phyloP scores from a whole-genome alignment of 164 flowering plant genomes.

The Vitis amurensis region DNA sequence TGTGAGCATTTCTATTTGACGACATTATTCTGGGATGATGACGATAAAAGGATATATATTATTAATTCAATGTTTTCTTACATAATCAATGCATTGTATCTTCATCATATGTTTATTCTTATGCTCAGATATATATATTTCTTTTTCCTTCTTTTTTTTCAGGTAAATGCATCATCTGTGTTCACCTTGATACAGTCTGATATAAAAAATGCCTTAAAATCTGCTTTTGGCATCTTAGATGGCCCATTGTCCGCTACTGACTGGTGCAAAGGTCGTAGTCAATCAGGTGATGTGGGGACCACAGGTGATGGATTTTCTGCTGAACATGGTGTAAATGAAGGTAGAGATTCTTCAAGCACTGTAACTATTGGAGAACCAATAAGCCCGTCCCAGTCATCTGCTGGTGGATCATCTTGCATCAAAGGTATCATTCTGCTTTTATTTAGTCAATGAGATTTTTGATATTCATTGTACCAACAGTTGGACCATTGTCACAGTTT shows the following conservation, averaged over 20 bases:
- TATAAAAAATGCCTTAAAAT: constrained; percentile 78
- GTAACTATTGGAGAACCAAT: constrained; percentile 59
- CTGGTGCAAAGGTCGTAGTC: constrained; percentile 90
- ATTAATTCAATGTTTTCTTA: too few species aligned
- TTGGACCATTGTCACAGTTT: constrained; percentile 20
- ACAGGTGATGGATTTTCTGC: constrained; percentile 63
- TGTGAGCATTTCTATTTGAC: background rate
- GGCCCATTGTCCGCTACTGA: constrained; percentile 87
- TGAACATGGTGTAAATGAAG: constrained; percentile 70
- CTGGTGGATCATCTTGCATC: constrained; percentile 50
- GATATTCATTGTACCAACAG: background rate
- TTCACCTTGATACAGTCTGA: constrained; percentile 87
- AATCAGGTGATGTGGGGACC: constrained; percentile 55
- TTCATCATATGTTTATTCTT: background rate
- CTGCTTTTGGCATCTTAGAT: constrained; percentile 82
- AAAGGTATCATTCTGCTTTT: constrained; percentile 50
- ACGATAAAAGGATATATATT: too few species aligned
- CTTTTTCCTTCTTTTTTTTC: constrained; percentile 19
- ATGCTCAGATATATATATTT: background rate
- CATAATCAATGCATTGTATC: too few species aligned
- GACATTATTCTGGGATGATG: too few species aligned
- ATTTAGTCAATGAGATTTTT: background rate
- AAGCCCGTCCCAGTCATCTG: constrained; percentile 66
- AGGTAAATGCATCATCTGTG: constrained; percentile 81
- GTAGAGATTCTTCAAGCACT: constrained; percentile 63